A percentile compares a stretch with the other conserved stretches of the same genome.
Evolutionary conservation across 768 basidiomycete genomes (phyloP).

Genomic region (Xerocomus potaroensis): DNA sequence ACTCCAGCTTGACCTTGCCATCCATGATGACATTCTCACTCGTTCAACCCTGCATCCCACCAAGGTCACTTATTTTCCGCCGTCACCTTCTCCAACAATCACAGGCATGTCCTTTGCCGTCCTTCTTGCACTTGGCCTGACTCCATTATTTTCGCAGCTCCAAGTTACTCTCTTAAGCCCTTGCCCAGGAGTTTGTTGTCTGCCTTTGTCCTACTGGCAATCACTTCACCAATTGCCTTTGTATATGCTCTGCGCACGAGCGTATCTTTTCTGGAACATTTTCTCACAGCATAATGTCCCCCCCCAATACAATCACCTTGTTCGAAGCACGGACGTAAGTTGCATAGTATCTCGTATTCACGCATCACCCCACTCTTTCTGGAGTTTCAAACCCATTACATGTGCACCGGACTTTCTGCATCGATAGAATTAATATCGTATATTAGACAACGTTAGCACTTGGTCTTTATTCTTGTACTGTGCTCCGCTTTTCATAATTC

Average conservation of each 20-base stretch:
- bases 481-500: constrained; percentile 9
- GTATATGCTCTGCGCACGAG: constrained; percentile 13
- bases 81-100: constrained; percentile 9
- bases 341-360: constrained; percentile 10
- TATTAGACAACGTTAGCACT: constrained; percentile 16
- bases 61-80: constrained; percentile 24
- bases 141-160: constrained; percentile 2
- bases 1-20: constrained; percentile 25
- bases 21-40: constrained; percentile 23
- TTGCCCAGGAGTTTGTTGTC: constrained; percentile 14
- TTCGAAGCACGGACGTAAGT: constrained; percentile 14
- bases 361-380: constrained; percentile 3
- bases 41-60: constrained; percentile 23
- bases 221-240: constrained; percentile 16
- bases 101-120: constrained; percentile 13
- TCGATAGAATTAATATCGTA: constrained; percentile 5
- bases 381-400: constrained; percentile 11
- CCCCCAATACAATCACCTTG: constrained; percentile 5
- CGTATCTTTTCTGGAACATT: constrained; percentile 1
- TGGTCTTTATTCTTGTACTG: constrained; percentile 17
- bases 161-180: constrained; percentile 6
- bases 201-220: constrained; percentile 12
- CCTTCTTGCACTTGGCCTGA: not conserved
- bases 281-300: constrained; percentile 10
- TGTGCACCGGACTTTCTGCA: constrained; percentile 11